Evolutionary conservation across 805 yeast genomes (phyloP), one percentile per base, ranked within the genome.

Genomic region (Ogataea methanolica): DNA sequence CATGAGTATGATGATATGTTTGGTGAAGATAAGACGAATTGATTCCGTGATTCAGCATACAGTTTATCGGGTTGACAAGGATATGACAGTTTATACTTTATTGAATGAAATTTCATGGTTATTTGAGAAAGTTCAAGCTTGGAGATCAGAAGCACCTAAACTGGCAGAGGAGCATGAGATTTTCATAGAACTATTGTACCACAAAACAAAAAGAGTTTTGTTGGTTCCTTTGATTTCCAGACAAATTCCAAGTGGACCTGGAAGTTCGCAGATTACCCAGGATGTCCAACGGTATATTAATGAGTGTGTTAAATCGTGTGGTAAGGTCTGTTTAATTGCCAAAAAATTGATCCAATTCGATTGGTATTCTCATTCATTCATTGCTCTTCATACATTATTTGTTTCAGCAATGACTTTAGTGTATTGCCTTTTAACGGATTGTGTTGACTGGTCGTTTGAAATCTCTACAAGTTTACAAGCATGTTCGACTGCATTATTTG

Each of bases 371-470:
- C 59, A 58, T 44, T 55, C 60, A 7, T 51, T 57, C 36, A 50
- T 56, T 8, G 61, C 61, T 1, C 41, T 57, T 19, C 55, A 58
- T 36, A 54, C 55, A 3, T 41, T 58, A 5, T 58, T 53, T 43
- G 57, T 56, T 14, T 47, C 62, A 21, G 61, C 59, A 2, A 53
- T 56, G 51, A 58, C 63, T 1, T 35, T 59, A 23, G 53, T 59
- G 3, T 58, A 56, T 33, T 55, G 60, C 36, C 44, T 59, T 15
- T 37, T 55, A 23, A 51, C 56, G 3, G 54, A 51, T 22, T 48
- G 45, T 33, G 33, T 58, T n/a, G 56, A 49, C 26, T 59, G 61
- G 60, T 42, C 55, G 1, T 43, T 53, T 26, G 61, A 59, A 33
- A 49, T 55, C 7, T 49, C 61, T n/a, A 51, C 50, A 4, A 52